These are phyloP conservation scores for Stemphylium beticola DNA, from an alignment of 2,329 filamentous ascomycete species.

Conservation along the genomic window DNA sequence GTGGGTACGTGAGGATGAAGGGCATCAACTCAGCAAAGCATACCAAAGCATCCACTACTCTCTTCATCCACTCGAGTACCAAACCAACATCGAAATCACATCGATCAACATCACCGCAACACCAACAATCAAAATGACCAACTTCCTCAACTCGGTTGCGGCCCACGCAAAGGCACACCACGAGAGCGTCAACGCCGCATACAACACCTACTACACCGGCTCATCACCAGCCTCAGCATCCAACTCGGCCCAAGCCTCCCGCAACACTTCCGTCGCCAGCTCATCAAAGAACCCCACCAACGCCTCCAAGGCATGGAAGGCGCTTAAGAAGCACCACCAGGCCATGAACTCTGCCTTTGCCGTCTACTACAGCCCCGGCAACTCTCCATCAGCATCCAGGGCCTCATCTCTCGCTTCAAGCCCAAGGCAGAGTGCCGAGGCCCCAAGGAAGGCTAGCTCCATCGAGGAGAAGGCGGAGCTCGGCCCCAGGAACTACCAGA, in stretches of 20 bases:
- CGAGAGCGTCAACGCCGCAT: slow-evolving; percentile 38
- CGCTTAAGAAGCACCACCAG: slow-evolving; percentile 41
- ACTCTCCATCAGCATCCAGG: slow-evolving; percentile 18
- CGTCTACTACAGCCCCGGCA: slow-evolving; percentile 32
- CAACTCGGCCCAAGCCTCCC: slow-evolving; percentile 18
- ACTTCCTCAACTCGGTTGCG: slow-evolving; percentile 32
- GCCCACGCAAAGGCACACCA: slow-evolving; percentile 41
- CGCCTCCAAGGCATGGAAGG: slow-evolving; percentile 33
- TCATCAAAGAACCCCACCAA: slow-evolving; percentile 23
- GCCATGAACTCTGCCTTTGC: slow-evolving; percentile 39
- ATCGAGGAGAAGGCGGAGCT: slow-evolving; percentile 1
- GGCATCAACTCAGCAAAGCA: slow-evolving; percentile 15
- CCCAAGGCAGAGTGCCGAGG: slow-evolving; percentile 25
- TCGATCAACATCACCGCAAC: slow-evolving; percentile 5
- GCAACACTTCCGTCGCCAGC: slow-evolving; percentile 25
- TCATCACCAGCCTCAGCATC: slow-evolving; percentile 16
- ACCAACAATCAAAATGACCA: slow-evolving; percentile 27
- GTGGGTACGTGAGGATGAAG: slow-evolving; percentile 4
- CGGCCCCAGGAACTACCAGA: slow-evolving; percentile 28
- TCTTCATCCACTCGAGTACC: background rate
- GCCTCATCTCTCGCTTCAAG: slow-evolving; percentile 11
- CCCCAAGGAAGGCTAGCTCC: slow-evolving; percentile 1
- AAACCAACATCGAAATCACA: background rate
- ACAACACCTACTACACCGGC: slow-evolving; percentile 29
- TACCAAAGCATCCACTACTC: slow-evolving; percentile 13